Percentiles rank a stretch among this genome's conserved stretches.
These are phyloP conservation scores for Termitomyces sp. DNA, from an alignment of 768 basidiomycete species.

Conservation along the genomic window DNA sequence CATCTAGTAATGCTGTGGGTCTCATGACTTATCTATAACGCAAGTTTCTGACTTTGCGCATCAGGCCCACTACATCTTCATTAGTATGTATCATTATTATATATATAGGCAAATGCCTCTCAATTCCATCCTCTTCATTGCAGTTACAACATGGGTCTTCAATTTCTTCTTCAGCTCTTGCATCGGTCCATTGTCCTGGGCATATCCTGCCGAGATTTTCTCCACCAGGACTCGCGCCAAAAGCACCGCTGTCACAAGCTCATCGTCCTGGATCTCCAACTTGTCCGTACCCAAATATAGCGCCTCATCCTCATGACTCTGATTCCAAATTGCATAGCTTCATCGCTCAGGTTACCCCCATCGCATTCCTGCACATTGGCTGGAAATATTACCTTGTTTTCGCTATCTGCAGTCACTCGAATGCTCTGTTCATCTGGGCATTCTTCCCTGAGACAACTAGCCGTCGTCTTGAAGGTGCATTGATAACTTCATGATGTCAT, in stretches of 20 bases:
- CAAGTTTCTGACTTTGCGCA: not conserved
- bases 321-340: conserved; percentile 15
- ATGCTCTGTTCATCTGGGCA: conserved; percentile 39
- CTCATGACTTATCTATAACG: not conserved
- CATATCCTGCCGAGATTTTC: conserved; percentile 40
- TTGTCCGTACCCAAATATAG: conserved; percentile 21
- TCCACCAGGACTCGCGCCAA: conserved; percentile 40
- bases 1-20: conserved; percentile 31
- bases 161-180: conserved; percentile 43
- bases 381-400: conserved; percentile 42
- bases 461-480: conserved; percentile 35
- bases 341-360: conserved; percentile 40
- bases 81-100: conserved; percentile 29
- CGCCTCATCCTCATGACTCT: not conserved
- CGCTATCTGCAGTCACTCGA: conserved; percentile 40
- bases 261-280: conserved; percentile 40
- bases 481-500: not conserved
- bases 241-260: conserved; percentile 39
- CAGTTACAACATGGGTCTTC: conserved; percentile 39
- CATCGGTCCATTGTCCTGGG: conserved; percentile 42
- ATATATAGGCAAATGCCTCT: conserved; percentile 14
- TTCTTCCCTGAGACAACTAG: conserved; percentile 42
- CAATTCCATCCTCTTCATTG: conserved; percentile 15
- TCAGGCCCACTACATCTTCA: conserved; percentile 40
- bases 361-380: conserved; percentile 32